Evolutionary conservation across 176 grass and related monocot species (phyloP), one percentile per base, ranked within the genome.

Genomic region (Ampelocalamus luodianensis): DNA sequence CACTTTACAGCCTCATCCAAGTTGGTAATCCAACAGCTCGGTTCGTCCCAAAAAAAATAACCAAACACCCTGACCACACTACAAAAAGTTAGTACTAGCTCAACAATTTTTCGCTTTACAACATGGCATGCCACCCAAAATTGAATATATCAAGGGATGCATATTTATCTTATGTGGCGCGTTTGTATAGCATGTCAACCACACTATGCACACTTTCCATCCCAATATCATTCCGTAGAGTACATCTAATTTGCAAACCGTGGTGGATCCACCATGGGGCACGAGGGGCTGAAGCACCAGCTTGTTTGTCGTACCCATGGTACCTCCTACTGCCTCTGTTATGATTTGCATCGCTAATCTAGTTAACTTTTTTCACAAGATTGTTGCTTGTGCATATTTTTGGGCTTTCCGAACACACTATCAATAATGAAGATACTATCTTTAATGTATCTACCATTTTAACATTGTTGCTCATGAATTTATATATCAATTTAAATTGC

Each of bases 1-100:
- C 61, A 40, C 87, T 89, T 90, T 87, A 90, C 89, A 90, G 79
- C 79, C 17, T 50, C 38, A 44, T 65, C 72, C 64, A 27, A 90
- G 88, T 82, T 78, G 83, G 78, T 86, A 82, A 70, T 67, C 55
- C 13, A 87, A 72, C 75, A 79, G 46, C 72, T 71, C 34, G 22
- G 72, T 3, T 79, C 74, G 67, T 83, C 79, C 67, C 68, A 61
- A 74, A 73, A 73, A 8, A 76, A 90, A 90, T 68, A 74, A 79
- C 79, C 68, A 74, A 79, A 72, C 79, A 74, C 55, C 71, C 78
- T 86, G 65, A 78, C 72, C 38, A 58, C 83, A 56, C 20, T 27
- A 27, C 42, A 59, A 51, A 58, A 77, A 24, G 68, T 10, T 43
- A 66, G 59, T 79, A 68, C 65, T 79, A 46, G 4, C 67, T 70